These are phyloP conservation scores for Calonectria crousiana DNA, from an alignment of 2,329 filamentous ascomycete species.

Conservation along the genomic window DNA sequence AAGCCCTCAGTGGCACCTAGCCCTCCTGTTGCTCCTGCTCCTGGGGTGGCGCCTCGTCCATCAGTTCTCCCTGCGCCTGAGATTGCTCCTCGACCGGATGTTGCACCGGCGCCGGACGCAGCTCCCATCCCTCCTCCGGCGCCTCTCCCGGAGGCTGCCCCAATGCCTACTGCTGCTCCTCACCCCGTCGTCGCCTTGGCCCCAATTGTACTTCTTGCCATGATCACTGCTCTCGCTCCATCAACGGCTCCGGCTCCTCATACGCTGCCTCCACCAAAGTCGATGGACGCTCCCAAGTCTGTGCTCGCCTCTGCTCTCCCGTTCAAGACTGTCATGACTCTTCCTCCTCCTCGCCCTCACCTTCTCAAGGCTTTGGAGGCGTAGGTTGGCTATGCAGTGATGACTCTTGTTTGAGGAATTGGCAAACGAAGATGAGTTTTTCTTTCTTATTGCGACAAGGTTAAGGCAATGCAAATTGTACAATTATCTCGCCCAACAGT, in stretches of 20 bases:
- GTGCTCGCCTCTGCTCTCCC: slow-evolving; percentile 21
- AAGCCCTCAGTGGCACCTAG: background rate
- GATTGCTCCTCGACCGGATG: slow-evolving; percentile 15
- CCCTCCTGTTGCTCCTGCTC: slow-evolving; percentile 10
- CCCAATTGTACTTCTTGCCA: slow-evolving; percentile 24
- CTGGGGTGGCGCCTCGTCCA: slow-evolving; percentile 15
- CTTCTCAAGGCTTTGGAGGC: background rate
- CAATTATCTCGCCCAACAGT: background rate
- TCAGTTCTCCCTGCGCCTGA: slow-evolving; percentile 12
- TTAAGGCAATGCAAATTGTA: background rate
- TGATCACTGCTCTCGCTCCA: slow-evolving; percentile 23
- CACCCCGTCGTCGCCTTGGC: slow-evolving; percentile 26
- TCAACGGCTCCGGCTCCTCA: slow-evolving; percentile 8
- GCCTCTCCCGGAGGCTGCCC: slow-evolving; percentile 23
- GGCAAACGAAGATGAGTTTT: background rate
- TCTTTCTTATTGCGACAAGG: background rate
- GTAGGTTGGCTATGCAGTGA: background rate
- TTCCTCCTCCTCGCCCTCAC: slow-evolving; percentile 9
- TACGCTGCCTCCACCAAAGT: slow-evolving; percentile 15
- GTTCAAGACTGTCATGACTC: background rate
- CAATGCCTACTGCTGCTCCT: slow-evolving; percentile 20
- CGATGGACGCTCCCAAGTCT: slow-evolving; percentile 17
- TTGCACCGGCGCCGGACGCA: slow-evolving; percentile 12
- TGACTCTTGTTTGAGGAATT: background rate
- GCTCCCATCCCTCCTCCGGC: slow-evolving; percentile 16